Evolutionary conservation across 306 rosid genomes (phyloP).

Genomic region (Cercis canadensis): DNA sequence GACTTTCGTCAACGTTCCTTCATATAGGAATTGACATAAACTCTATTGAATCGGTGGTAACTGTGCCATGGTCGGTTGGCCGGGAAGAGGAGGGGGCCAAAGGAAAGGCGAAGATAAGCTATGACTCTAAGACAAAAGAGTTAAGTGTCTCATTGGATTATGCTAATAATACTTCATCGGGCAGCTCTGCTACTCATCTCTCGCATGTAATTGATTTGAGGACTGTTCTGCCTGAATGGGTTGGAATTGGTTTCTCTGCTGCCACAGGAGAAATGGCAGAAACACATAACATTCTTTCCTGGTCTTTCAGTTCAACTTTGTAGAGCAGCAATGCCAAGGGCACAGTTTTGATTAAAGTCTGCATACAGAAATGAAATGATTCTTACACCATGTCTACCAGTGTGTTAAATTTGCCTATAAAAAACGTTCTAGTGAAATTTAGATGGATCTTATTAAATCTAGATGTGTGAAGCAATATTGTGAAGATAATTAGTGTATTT

Average conservation of each 20-base stretch:
- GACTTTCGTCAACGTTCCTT: not conserved
- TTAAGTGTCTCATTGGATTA: constrained; percentile 29
- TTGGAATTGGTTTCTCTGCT: constrained; percentile 42
- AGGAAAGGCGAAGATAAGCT: constrained; percentile 36
- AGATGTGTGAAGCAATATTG: too few species aligned
- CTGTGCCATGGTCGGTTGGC: constrained; percentile 23
- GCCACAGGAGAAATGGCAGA: constrained; percentile 40
- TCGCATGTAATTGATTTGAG: constrained; percentile 33
- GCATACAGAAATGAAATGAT: too few species aligned
- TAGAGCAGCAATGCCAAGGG: not conserved
- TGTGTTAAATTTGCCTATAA: too few species aligned
- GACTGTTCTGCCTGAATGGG: constrained; percentile 39
- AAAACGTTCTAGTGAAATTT: too few species aligned
- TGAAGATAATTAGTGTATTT: too few species aligned
- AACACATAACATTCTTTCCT: constrained; percentile 39
- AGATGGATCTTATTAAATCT: too few species aligned
- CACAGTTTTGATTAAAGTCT: too few species aligned
- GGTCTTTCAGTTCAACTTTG: constrained; percentile 30
- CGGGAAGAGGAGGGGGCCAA: not conserved
- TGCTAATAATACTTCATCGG: not conserved
- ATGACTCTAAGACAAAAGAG: constrained; percentile 35
- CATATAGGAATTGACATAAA: constrained; percentile 47
- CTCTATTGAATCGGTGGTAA: constrained; percentile 33
- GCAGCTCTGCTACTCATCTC: not conserved
- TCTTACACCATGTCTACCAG: too few species aligned